phyloP scores from a whole-genome alignment of 306 rosid species.

The Cucurbita argyrosperma region DNA sequence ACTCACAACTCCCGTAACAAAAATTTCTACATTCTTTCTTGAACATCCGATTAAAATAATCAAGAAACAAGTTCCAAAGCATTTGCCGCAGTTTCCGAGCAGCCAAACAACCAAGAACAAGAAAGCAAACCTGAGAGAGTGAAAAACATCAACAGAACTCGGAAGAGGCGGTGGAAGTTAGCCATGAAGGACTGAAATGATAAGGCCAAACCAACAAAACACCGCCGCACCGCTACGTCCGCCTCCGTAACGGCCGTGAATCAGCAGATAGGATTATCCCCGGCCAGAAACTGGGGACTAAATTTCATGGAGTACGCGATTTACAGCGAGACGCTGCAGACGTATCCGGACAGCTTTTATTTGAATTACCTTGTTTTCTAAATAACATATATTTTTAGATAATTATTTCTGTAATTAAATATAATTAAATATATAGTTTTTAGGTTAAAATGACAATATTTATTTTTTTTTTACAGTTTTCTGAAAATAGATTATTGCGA shows the following conservation, averaged over 20 bases:
- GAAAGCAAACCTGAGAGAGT: slow-evolving; percentile 34
- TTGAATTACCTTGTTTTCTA: neutral
- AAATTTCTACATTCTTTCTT: neutral
- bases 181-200: slow-evolving; percentile 7
- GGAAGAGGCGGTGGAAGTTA: slow-evolving; percentile 18
- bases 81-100: neutral
- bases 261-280: neutral
- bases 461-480: too few relatives aligned
- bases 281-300: neutral
- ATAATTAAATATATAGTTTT: too few relatives aligned
- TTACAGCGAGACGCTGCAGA: neutral
- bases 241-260: neutral
- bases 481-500: too few relatives aligned
- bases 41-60: neutral
- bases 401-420: too few relatives aligned
- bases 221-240: neutral
- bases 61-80: neutral
- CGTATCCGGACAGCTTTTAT: neutral
- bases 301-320: neutral
- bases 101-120: slow-evolving; percentile 10
- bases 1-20: neutral
- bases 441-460: too few relatives aligned
- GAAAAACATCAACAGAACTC: slow-evolving; percentile 27
- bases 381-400: neutral
- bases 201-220: neutral